phyloP scores from a whole-genome alignment of 148 eudicot species.

The Rhododendron williamsianum region DNA sequence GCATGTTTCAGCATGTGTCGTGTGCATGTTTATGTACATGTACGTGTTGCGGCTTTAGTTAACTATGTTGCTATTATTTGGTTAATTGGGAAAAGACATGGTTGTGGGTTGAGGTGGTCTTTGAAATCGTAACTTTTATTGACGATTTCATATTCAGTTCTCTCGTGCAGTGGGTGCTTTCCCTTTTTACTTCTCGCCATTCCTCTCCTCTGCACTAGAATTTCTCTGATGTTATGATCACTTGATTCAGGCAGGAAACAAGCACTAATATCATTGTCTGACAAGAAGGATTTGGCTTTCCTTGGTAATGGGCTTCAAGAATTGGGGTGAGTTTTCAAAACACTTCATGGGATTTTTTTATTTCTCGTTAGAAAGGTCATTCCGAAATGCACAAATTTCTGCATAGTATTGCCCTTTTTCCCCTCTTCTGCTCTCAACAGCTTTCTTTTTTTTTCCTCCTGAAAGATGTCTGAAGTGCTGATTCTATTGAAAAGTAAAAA shows the following conservation, averaged over 20 bases:
- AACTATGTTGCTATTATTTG: neutral
- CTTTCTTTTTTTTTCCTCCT: neutral
- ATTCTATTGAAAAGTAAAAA: neutral
- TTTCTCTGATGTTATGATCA: neutral
- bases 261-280: slow-evolving; percentile 84
- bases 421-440: neutral
- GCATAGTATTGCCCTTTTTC: neutral
- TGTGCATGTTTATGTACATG: neutral
- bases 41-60: neutral
- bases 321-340: slow-evolving; percentile 58
- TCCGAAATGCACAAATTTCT: neutral
- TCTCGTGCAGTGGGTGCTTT: neutral
- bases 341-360: neutral
- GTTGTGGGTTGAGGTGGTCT: neutral
- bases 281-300: slow-evolving; percentile 63
- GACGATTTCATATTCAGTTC: neutral
- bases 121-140: neutral
- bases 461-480: neutral
- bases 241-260: slow-evolving; percentile 42
- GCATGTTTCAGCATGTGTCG: neutral
- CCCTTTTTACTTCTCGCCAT: neutral
- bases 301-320: slow-evolving; percentile 74
- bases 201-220: neutral
- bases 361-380: neutral
- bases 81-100: neutral